Percentiles rank a stretch among this genome's conserved stretches.
Evolutionary conservation across 768 basidiomycete genomes (phyloP).

Genomic region (Amanita jacksonii): DNA sequence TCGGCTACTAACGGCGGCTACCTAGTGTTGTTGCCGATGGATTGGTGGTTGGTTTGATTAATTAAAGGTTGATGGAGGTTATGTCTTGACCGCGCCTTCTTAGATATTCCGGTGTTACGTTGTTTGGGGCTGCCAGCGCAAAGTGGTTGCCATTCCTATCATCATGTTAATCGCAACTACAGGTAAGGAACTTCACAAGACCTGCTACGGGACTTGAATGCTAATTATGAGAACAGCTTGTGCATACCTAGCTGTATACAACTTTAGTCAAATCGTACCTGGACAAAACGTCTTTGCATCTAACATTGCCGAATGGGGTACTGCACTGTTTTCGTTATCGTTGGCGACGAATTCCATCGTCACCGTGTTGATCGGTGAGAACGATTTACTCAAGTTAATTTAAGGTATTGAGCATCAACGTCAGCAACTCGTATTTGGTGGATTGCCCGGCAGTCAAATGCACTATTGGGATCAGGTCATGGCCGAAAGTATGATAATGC

Average conservation of each 20-base stretch:
- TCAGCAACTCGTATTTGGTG: conserved; percentile 2
- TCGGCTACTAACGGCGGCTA: too few relatives aligned
- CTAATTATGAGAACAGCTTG: neutral
- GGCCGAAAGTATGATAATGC: conserved; percentile 4
- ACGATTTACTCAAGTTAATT: too few relatives aligned
- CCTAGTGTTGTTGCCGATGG: neutral
- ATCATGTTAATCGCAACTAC: conserved; percentile 5
- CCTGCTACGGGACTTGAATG: neutral
- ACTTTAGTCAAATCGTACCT: conserved; percentile 2
- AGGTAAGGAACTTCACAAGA: neutral
- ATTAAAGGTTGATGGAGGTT: neutral
- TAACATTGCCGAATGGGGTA: conserved; percentile 5
- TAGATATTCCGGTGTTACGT: conserved; percentile 7
- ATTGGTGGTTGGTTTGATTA: neutral
- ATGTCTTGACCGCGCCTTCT: neutral
- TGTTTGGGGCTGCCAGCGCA: conserved; percentile 2
- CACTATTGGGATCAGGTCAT: conserved; percentile 1
- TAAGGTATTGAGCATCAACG: neutral
- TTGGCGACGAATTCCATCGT: conserved; percentile 4
- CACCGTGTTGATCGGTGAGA: conserved; percentile 6
- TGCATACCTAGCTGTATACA: conserved; percentile 7
- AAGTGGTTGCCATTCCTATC: neutral
- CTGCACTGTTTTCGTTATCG: conserved; percentile 5
- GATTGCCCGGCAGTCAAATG: neutral
- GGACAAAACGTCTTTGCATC: conserved; percentile 3